Percentiles rank a stretch among this genome's conserved stretches.
These are phyloP conservation scores for Scolecobasidium constrictum DNA, from an alignment of 2,329 filamentous ascomycete genomes.

Conservation along the genomic window DNA sequence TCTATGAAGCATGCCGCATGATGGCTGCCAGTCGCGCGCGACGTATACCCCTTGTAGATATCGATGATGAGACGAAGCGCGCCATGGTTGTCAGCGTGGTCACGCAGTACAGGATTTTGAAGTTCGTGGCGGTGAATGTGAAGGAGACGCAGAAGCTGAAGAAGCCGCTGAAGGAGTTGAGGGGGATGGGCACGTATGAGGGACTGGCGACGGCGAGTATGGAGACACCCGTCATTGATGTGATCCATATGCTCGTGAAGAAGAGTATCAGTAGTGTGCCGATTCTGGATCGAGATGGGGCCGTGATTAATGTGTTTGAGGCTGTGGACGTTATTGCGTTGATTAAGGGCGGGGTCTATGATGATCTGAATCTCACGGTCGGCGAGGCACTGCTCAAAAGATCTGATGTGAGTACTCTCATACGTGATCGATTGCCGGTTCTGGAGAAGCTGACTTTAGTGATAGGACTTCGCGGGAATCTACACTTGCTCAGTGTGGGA, in stretches of 20 bases:
- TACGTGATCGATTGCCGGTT: not conserved
- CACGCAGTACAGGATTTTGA: slow-evolving; percentile 95
- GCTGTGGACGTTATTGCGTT: slow-evolving; percentile 93
- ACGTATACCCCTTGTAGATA: slow-evolving; percentile 84
- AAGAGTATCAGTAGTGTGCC: slow-evolving; percentile 91
- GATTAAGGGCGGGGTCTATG: slow-evolving; percentile 87
- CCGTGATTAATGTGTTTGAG: slow-evolving; percentile 91
- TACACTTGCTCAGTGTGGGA: slow-evolving; percentile 92
- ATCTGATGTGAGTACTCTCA: slow-evolving; percentile 47
- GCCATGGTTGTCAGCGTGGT: slow-evolving; percentile 94
- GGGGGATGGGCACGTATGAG: slow-evolving; percentile 71
- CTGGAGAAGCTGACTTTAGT: too few relatives aligned
- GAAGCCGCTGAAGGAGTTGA: slow-evolving; percentile 69
- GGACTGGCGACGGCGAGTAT: slow-evolving; percentile 75
- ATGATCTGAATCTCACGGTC: slow-evolving; percentile 75
- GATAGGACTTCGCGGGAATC: slow-evolving; percentile 83
- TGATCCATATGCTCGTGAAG: slow-evolving; percentile 87
- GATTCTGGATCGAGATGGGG: slow-evolving; percentile 69
- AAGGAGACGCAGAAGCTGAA: slow-evolving; percentile 79
- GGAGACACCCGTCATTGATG: slow-evolving; percentile 84
- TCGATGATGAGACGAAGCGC: slow-evolving; percentile 85
- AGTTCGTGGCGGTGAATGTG: slow-evolving; percentile 95
- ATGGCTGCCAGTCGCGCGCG: slow-evolving; percentile 92
- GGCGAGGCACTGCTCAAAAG: slow-evolving; percentile 83
- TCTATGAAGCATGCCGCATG: slow-evolving; percentile 89